Evolutionary conservation across 352 stramenopile genomes (phyloP).

Genomic region (Stramenopiles sp.): DNA sequence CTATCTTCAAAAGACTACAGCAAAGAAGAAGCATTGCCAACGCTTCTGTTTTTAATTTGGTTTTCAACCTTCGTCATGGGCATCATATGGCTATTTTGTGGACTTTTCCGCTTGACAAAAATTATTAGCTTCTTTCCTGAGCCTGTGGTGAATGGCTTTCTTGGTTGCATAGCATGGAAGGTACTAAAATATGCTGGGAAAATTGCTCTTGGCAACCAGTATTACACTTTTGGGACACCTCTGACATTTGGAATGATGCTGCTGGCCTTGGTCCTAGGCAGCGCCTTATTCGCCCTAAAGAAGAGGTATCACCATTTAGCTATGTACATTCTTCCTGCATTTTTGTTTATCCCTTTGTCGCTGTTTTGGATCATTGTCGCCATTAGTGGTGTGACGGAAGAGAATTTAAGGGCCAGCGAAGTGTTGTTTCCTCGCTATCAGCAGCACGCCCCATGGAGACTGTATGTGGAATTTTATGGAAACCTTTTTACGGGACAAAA

Average conservation of each 20-base stretch:
- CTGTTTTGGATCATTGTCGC: not conserved
- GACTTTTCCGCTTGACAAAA: not conserved
- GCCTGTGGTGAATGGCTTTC: not conserved
- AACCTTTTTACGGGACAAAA: not conserved
- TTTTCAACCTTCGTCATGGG: not conserved
- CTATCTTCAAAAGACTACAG: not conserved
- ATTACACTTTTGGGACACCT: too few relatives aligned
- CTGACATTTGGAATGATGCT: not conserved
- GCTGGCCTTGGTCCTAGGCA: not conserved
- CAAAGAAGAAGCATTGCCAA: not conserved
- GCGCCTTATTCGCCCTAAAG: not conserved
- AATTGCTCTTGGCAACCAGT: not conserved
- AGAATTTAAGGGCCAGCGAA: not conserved
- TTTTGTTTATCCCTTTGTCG: not conserved
- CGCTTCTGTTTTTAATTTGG: not conserved
- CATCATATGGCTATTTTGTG: not conserved
- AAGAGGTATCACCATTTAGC: not conserved
- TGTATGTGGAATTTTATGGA: not conserved
- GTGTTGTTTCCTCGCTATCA: not conserved
- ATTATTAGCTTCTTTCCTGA: not conserved
- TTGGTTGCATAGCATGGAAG: not conserved
- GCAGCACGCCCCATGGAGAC: not conserved
- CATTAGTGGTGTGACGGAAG: not conserved
- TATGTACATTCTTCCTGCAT: not conserved
- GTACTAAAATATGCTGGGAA: slow-evolving; percentile 3